phyloP scores from a whole-genome alignment of 176 grass and related monocot genomes.

The Zea luxurians region DNA sequence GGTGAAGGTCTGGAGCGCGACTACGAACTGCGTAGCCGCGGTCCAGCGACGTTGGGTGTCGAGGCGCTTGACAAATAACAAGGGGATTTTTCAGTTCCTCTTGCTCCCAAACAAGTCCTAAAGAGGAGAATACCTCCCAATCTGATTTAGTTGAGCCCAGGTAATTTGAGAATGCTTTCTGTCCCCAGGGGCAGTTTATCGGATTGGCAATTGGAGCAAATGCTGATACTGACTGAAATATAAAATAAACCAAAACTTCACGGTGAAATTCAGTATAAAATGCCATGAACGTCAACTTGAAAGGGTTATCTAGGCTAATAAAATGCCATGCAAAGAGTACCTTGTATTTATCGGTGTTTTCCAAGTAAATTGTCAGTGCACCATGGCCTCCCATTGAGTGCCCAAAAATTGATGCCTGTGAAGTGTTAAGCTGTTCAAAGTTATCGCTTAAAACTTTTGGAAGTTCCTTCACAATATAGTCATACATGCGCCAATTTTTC shows the following conservation, averaged over 20 bases:
- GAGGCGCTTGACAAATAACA: no score
- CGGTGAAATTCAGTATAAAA: neutral
- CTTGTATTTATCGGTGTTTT: conserved; percentile 95
- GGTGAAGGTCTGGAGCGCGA: no score
- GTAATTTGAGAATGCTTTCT: conserved; percentile 99
- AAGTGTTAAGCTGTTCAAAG: conserved; percentile 82
- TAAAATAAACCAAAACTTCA: conserved; percentile 8
- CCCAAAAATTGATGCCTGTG: conserved; percentile 81
- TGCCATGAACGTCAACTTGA: neutral
- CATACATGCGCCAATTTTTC: conserved; percentile 98
- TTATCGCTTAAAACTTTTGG: conserved; percentile 70
- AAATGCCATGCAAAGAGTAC: conserved; percentile 38
- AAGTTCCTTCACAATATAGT: conserved; percentile 88
- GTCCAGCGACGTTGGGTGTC: no score
- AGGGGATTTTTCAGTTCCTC: no score
- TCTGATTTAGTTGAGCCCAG: conserved; percentile 70
- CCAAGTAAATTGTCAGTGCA: conserved; percentile 85
- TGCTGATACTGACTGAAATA: conserved; percentile 78
- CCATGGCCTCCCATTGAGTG: conserved; percentile 99
- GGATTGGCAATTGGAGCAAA: conserved; percentile 87
- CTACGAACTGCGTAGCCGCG: no score
- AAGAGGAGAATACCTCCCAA: conserved; percentile 64
- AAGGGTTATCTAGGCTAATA: neutral
- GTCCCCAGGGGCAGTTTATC: conserved; percentile 85
- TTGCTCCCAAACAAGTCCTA: neutral